Evolutionary conservation across 2,329 filamentous ascomycete genomes (phyloP).

Genomic region (Berkeleyomyces rouxiae): DNA sequence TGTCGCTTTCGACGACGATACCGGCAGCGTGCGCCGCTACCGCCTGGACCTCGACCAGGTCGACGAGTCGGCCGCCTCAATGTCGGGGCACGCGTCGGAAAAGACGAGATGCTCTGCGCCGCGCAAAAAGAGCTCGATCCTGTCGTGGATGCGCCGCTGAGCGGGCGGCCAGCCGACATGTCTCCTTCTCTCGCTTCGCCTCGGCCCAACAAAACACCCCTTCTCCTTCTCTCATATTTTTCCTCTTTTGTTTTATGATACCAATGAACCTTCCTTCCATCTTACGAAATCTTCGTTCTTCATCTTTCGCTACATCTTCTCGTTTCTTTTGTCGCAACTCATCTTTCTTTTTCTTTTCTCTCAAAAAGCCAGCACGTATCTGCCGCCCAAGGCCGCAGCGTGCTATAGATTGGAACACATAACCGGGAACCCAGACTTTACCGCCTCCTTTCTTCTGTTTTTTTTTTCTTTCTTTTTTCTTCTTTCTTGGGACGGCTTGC

Average conservation of each 20-base stretch:
- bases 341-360: background rate
- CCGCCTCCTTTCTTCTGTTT: constrained; percentile 2
- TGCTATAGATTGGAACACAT: background rate
- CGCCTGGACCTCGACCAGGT: constrained; percentile 39
- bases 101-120: background rate
- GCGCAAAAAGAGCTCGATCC: constrained; percentile 3
- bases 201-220: background rate
- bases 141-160: constrained; percentile 8
- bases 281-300: background rate
- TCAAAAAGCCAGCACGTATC: background rate
- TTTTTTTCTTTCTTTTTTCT: background rate
- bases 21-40: constrained; percentile 46
- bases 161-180: background rate
- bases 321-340: background rate
- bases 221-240: background rate
- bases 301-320: background rate
- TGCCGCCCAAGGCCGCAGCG: background rate
- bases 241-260: background rate
- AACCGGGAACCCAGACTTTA: background rate
- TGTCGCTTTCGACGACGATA: constrained; percentile 43
- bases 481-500: background rate
- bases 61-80: constrained; percentile 14
- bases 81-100: background rate
- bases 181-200: background rate
- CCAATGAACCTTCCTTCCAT: background rate